phyloP scores from a whole-genome alignment of 495 filamentous ascomycete genomes.

The Neurospora hispaniola region DNA sequence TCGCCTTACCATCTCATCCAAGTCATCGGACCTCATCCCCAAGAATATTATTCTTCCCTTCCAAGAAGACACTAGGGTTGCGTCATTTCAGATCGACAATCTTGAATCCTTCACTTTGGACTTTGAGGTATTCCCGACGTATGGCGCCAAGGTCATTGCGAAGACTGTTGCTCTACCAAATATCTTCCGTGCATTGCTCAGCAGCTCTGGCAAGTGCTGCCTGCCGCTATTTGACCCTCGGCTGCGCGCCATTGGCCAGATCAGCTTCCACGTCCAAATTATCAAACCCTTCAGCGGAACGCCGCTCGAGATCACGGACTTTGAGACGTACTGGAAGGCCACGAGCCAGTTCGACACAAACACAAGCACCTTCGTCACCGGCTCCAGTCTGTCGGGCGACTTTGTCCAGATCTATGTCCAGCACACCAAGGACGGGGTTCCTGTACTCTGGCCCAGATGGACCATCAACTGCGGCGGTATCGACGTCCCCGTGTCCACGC shows the following conservation, averaged over 20 bases:
- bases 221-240: slow-evolving; percentile 88
- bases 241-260: slow-evolving; percentile 85
- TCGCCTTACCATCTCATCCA: slow-evolving; percentile 90
- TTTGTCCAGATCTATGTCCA: slow-evolving; percentile 89
- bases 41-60: slow-evolving; percentile 91
- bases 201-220: slow-evolving; percentile 70
- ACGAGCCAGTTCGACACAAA: slow-evolving; percentile 73
- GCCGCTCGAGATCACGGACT: slow-evolving; percentile 90
- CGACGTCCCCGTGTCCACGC: slow-evolving; percentile 63
- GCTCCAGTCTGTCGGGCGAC: slow-evolving; percentile 87
- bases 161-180: slow-evolving; percentile 84
- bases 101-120: slow-evolving; percentile 87
- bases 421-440: slow-evolving; percentile 73
- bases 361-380: slow-evolving; percentile 79
- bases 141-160: slow-evolving; percentile 93
- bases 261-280: slow-evolving; percentile 87
- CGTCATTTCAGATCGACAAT: slow-evolving; percentile 94
- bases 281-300: slow-evolving; percentile 95
- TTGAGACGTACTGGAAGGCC: slow-evolving; percentile 98
- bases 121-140: slow-evolving; percentile 95
- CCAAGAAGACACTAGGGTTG: slow-evolving; percentile 82
- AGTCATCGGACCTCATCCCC: slow-evolving; percentile 89
- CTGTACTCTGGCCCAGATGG: slow-evolving; percentile 78
- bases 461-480: slow-evolving; percentile 69
- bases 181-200: slow-evolving; percentile 62